Percentiles rank a stretch among this genome's conserved stretches.
Evolutionary conservation across 805 yeast genomes (phyloP).

Genomic region (Priceomyces fermenticarens): DNA sequence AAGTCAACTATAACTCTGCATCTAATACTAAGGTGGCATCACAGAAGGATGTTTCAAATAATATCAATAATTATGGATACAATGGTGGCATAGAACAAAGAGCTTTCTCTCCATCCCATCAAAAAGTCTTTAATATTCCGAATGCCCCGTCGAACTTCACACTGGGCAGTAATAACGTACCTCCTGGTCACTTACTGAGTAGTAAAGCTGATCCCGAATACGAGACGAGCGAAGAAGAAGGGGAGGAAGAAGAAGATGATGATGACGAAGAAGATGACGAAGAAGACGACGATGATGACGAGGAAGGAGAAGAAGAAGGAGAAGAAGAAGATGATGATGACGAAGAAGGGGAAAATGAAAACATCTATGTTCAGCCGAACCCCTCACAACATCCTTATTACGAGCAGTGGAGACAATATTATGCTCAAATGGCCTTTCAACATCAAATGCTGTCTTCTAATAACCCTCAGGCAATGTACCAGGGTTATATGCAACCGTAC

Average conservation of each 20-base stretch:
- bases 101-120: no score
- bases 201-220: background rate
- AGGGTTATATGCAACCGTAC: no score
- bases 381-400: slow-evolving; percentile 26
- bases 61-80: no score
- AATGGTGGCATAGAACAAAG: no score
- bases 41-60: no score
- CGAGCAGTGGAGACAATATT: slow-evolving; percentile 38
- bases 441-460: slow-evolving; percentile 3
- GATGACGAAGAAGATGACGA: slow-evolving; percentile 3
- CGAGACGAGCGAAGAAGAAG: slow-evolving; percentile 7
- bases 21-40: no score
- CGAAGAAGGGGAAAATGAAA: slow-evolving; percentile 3
- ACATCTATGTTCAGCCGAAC: slow-evolving; percentile 3
- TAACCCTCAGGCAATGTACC: no score
- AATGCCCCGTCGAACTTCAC: no score
- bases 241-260: slow-evolving; percentile 6
- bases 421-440: slow-evolving; percentile 21
- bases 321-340: slow-evolving; percentile 6
- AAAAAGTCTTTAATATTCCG: no score
- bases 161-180: no score
- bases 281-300: slow-evolving; percentile 7
- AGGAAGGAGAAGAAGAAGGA: slow-evolving; percentile 10
- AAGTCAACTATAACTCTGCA: background rate
- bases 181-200: no score